These are phyloP conservation scores for Phaffia tasmanica DNA, from an alignment of 768 basidiomycete genomes.

Conservation along the genomic window DNA sequence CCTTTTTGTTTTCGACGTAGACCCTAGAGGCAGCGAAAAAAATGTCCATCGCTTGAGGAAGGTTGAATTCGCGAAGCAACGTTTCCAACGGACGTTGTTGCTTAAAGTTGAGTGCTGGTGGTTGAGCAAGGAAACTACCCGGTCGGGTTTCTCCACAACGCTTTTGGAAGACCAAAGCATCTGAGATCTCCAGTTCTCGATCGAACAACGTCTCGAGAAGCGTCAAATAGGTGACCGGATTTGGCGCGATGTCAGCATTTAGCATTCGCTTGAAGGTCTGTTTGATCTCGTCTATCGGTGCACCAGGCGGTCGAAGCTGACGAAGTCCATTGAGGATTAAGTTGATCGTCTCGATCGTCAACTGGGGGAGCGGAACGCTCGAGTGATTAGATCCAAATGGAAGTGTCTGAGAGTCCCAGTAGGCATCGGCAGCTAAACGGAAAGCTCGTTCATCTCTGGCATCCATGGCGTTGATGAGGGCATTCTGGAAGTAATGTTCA, in stretches of 20 bases:
- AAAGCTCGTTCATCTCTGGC: too few species aligned
- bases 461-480: too few species aligned
- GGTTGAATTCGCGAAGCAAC: too few species aligned
- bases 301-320: constrained; percentile 39
- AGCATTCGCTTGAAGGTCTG: constrained; percentile 66
- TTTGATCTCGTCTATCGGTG: constrained; percentile 50
- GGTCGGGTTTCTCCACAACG: neutral
- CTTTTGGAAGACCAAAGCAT: constrained; percentile 13
- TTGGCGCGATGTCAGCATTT: constrained; percentile 51
- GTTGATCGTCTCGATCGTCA: constrained; percentile 49
- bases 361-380: neutral
- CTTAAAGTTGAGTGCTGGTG: too few species aligned
- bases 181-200: constrained; percentile 55
- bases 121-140: constrained; percentile 14
- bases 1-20: too few species aligned
- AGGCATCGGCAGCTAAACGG: too few species aligned
- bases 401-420: too few species aligned
- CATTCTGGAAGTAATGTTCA: too few species aligned
- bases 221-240: constrained; percentile 49
- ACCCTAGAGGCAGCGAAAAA: too few species aligned
- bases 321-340: constrained; percentile 49
- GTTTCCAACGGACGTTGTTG: too few species aligned
- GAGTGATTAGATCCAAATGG: neutral
- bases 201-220: constrained; percentile 54
- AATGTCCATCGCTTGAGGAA: too few species aligned